Conservation (phyloP, 108 stramenopile species). For the Licmophora abbreviata region DNA sequence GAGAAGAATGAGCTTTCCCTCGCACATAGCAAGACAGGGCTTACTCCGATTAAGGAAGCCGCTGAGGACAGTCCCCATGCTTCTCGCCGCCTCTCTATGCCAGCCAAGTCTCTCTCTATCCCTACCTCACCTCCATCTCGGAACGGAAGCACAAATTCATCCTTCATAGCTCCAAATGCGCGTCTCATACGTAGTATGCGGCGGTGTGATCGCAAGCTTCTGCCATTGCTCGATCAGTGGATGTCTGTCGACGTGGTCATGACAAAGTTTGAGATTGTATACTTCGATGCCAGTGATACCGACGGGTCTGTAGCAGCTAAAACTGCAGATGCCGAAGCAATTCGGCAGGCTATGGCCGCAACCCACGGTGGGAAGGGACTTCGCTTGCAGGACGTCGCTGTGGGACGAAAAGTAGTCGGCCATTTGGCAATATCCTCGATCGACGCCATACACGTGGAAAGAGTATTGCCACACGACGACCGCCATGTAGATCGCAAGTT, state of each 20-base stretch:
- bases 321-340: neutral
- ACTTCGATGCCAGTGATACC: conserved; percentile 12
- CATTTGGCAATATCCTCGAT: conserved; percentile 53
- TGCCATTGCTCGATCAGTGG: conserved; percentile 73
- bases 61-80: no score
- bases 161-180: conserved; percentile 55
- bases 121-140: no score
- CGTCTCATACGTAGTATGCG: conserved; percentile 75
- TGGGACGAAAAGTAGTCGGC: conserved; percentile 60
- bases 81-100: no score
- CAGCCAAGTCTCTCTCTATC: no score
- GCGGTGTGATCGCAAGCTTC: conserved; percentile 63
- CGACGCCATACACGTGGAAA: conserved; percentile 52
- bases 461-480: conserved; percentile 8
- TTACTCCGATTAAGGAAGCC: no score
- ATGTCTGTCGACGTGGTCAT: conserved; percentile 69
- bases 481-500: neutral
- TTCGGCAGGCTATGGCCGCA: conserved; percentile 15
- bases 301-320: no score
- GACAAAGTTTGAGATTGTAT: conserved; percentile 74
- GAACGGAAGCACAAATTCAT: no score
- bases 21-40: neutral
- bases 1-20: conserved; percentile 10
- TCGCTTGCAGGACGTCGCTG: conserved; percentile 59
- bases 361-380: conserved; percentile 76